phyloP scores from a whole-genome alignment of 805 yeast genomes.

The Schizosaccharomyces octosporus region DNA sequence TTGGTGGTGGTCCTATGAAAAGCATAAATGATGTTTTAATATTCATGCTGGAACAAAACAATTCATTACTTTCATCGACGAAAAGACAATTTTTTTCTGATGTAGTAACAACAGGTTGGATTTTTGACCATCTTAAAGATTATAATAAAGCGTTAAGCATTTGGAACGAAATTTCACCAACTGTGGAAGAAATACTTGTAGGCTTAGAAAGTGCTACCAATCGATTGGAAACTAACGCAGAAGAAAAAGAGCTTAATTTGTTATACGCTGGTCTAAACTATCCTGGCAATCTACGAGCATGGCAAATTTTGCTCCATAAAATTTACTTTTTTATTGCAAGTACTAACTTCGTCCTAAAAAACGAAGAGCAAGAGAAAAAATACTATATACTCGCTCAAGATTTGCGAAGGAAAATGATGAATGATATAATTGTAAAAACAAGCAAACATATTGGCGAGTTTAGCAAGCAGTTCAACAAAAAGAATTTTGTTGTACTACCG shows the following conservation, averaged over 20 bases:
- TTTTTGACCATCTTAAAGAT: slow-evolving; percentile 30
- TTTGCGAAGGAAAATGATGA: slow-evolving; percentile 20
- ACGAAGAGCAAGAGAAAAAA: slow-evolving; percentile 24
- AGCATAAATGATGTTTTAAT: slow-evolving; percentile 46
- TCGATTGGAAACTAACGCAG: slow-evolving; percentile 3
- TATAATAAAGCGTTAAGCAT: slow-evolving; percentile 27
- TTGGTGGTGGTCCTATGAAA: slow-evolving; percentile 15
- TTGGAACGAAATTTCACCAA: slow-evolving; percentile 15
- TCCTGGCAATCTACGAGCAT: slow-evolving; percentile 14
- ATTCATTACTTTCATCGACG: slow-evolving; percentile 23
- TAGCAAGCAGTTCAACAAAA: slow-evolving; percentile 3
- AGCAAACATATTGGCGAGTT: slow-evolving; percentile 6
- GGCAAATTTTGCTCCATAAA: slow-evolving; percentile 46
- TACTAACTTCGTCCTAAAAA: slow-evolving; percentile 33
- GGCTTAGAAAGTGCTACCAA: slow-evolving; percentile 7
- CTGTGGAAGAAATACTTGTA: slow-evolving; percentile 5
- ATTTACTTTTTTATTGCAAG: slow-evolving; percentile 57
- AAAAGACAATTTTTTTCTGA: slow-evolving; percentile 5
- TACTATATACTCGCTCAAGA: slow-evolving; percentile 38
- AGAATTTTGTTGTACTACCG: slow-evolving; percentile 9
- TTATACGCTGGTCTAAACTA: slow-evolving; percentile 10
- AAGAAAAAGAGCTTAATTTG: slow-evolving; percentile 5
- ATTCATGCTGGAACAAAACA: slow-evolving; percentile 38
- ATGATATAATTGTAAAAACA: slow-evolving; percentile 1
- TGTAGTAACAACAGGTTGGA: slow-evolving; percentile 37